Evolutionary conservation across 208 protist genomes (phyloP), one percentile per base, ranked within the genome.

Genomic region (Acanthamoeba healyi): DNA sequence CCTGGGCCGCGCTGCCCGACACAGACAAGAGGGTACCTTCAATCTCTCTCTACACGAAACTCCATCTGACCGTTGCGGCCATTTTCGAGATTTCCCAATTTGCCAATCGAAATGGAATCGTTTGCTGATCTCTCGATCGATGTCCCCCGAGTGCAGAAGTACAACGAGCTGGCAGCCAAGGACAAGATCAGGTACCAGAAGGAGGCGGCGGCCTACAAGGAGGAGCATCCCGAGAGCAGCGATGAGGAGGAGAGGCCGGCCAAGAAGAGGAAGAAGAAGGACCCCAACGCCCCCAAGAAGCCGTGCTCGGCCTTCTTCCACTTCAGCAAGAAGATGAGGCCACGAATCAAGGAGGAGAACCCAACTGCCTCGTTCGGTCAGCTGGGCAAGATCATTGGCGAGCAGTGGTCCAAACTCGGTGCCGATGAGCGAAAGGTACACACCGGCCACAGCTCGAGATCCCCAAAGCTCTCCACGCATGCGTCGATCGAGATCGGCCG

Each of bases 251-350:
- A 51, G 42, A 15, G 72, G 34, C 72, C 72, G 7, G 5, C 38
- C 17, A 82, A 82, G 72, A 82, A 82, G 72, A 82, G 42, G 72
- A 82, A 42, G 38, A 82, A 82, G 72, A 82, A 82, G 72, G 72
- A 82, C 26, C 72, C 72, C 29, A 82, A 82, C n/a, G 72, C 72
- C 14, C 72, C 72, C 72, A 82, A 82, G 72, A 82, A 82, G 42
- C 72, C 72, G 19, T 51, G 34, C 72, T 82, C 72, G 17, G 72
- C 72, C 29, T 82, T 82, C 72, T 82, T 82, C 72, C 72, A 54
- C 72, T 82, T 82, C 72, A 82, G 72, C 38, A 82, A 82, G 72
- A 51, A 42, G 38, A 51, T 82, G 38, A 12, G 72, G 42, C 72
- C 72, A 36, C 12, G 19, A 15, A 82, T 82, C 38, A 82, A 82